These are phyloP conservation scores for Triangularia verruculosa DNA, from an alignment of 2,329 filamentous ascomycete species.

Conservation along the genomic window DNA sequence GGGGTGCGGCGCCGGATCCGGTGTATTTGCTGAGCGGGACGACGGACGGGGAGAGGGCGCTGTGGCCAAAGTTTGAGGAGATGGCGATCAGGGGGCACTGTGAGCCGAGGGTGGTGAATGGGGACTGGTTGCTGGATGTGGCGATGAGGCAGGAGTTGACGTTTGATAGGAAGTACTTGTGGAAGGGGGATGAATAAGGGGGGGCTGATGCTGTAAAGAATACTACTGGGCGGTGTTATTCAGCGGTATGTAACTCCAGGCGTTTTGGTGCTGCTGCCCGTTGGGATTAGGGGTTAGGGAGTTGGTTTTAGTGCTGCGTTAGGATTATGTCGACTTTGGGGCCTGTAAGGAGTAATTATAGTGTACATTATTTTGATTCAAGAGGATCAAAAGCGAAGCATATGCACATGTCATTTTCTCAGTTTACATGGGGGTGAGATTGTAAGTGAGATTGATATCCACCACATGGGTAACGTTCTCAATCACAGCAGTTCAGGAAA, in stretches of 20 bases:
- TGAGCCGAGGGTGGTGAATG: constrained; percentile 73
- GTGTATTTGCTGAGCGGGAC: constrained; percentile 79
- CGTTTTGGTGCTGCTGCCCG: neutral
- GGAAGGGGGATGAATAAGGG: neutral
- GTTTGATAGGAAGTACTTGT: constrained; percentile 63
- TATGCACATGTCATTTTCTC: no score
- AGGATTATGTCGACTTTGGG: no score
- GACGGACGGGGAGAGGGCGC: constrained; percentile 61
- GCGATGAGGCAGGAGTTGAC: constrained; percentile 82
- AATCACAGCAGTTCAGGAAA: no score
- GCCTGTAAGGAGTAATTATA: no score
- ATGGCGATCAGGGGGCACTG: constrained; percentile 77
- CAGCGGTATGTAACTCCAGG: neutral
- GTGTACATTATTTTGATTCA: no score
- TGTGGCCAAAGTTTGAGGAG: constrained; percentile 78
- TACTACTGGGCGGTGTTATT: neutral
- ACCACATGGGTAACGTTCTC: no score
- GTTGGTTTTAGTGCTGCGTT: no score
- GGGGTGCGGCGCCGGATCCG: constrained; percentile 61
- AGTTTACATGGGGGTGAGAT: no score
- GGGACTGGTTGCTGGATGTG: constrained; percentile 87
- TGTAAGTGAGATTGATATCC: no score
- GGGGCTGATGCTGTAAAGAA: neutral
- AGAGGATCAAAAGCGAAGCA: no score
- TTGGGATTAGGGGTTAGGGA: neutral